Conservation (phyloP, 2,329 filamentous ascomycete species). For the Ophiostoma himal-ulmi region DNA sequence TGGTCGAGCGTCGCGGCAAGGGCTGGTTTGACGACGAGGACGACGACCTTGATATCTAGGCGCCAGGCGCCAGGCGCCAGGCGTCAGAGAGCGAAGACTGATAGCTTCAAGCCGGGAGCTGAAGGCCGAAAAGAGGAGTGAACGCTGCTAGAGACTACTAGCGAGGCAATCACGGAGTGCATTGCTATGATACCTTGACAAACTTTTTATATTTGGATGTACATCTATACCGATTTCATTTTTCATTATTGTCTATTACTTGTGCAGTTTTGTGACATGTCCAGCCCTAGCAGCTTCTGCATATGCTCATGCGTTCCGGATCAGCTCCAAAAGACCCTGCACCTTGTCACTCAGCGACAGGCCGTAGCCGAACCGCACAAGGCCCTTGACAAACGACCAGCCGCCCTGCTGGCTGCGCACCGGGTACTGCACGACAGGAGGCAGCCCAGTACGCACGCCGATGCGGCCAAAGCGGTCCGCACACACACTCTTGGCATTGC, state of each 20-base stretch:
- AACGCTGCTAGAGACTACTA: too few relatives aligned
- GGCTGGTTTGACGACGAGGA: constrained; percentile 82
- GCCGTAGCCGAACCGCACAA: constrained; percentile 58
- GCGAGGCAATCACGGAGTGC: not conserved
- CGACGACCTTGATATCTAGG: constrained; percentile 38
- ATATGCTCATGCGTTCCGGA: constrained; percentile 21
- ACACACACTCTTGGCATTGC: constrained; percentile 83
- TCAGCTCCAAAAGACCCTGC: constrained; percentile 23
- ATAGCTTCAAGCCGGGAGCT: too few relatives aligned
- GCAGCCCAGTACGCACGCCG: constrained; percentile 69
- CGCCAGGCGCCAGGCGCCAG: too few relatives aligned
- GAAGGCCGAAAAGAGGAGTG: too few relatives aligned
- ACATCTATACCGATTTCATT: not conserved
- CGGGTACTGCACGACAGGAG: constrained; percentile 74
- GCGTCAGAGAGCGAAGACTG: too few relatives aligned
- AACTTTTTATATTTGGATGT: not conserved
- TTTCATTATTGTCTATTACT: not conserved
- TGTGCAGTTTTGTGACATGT: too few relatives aligned
- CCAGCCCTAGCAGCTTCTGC: not conserved
- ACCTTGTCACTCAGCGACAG: constrained; percentile 26
- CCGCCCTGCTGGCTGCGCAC: constrained; percentile 57
- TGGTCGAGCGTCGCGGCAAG: constrained; percentile 69
- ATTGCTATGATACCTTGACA: not conserved
- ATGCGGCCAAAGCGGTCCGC: constrained; percentile 61
- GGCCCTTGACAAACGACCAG: constrained; percentile 59